Conservation (phyloP, 768 basidiomycete species). For the Amanita phalloides region DNA sequence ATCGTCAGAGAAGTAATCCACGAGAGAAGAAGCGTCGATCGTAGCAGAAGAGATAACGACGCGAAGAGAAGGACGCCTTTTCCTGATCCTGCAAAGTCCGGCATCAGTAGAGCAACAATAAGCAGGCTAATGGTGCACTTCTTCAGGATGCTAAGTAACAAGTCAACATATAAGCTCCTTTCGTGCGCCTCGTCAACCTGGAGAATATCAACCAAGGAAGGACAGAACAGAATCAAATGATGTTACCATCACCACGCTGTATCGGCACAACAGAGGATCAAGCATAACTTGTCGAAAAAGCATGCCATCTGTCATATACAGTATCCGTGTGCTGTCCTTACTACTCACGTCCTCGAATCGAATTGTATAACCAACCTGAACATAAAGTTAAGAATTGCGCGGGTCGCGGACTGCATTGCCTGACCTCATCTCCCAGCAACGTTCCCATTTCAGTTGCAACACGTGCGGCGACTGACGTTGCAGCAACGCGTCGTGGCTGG, state of each 20-base stretch:
- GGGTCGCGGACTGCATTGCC: slow-evolving; percentile 5
- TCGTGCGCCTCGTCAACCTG: slow-evolving; percentile 99
- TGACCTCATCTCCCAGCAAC: slow-evolving; percentile 79
- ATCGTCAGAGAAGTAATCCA: slow-evolving; percentile 76
- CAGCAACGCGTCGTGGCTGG: slow-evolving; percentile 88
- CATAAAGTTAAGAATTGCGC: neutral
- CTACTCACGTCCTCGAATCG: slow-evolving; percentile 91
- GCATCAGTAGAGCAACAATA: neutral
- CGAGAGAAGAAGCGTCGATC: slow-evolving; percentile 82
- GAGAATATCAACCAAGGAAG: neutral
- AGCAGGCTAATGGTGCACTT: slow-evolving; percentile 45
- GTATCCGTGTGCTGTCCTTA: slow-evolving; percentile 77
- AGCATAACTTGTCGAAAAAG: slow-evolving; percentile 89
- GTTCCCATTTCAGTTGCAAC: slow-evolving; percentile 91
- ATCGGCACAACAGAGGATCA: slow-evolving; percentile 85
- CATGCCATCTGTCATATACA: slow-evolving; percentile 98
- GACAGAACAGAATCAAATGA: slow-evolving; percentile 2
- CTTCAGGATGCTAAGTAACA: slow-evolving; percentile 85
- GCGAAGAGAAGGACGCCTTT: slow-evolving; percentile 82
- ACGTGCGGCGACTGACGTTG: slow-evolving; percentile 85
- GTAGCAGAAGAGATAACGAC: slow-evolving; percentile 95
- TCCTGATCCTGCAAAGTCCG: slow-evolving; percentile 56
- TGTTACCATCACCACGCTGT: slow-evolving; percentile 89
- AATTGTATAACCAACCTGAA: slow-evolving; percentile 92
- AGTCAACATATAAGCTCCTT: slow-evolving; percentile 89